Evolutionary conservation across 73 alveolate species (phyloP), one percentile per base, ranked within the genome.

Genomic region (Paramecium bursaria): DNA sequence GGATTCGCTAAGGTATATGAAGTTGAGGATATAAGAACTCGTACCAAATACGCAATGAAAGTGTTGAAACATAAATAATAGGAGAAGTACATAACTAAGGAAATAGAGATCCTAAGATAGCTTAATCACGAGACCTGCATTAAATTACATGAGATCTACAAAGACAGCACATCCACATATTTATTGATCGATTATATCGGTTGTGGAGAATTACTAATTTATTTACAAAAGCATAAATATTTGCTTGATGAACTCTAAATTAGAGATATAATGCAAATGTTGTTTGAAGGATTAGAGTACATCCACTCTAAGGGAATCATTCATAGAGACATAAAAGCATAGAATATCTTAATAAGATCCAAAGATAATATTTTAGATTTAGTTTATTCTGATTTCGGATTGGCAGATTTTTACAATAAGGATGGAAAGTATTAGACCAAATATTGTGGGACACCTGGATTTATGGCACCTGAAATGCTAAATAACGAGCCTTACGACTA

Each of bases 291-390:
- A 4, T 27, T 53, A 53, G 74, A 53, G 48, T 79, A 79, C 46
- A 33, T 79, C 25, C 85, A 55, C 25, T 19, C 57, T 42, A 22
- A 54, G 29, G 85, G 74, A 19, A 73, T 79, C 5, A 48, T 79
- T 4, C 89, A 79, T 46, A 79, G 89, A 79, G 89, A 79, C 26
- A 79, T 79, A 17, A 77, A 79, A 39, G 85, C 76, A 79, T 73
- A 79, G n/a, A 54, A 79, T 44, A 11, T 79, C 1, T 42, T 79
- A 35, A 19, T 79, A 10, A 73, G 61, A 42, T 33, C 6, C 21
- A 9, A 79, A 53, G 82, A 92, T 33, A 61, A 61, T 17, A 42
- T 35, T 1, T 35, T 21, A 19, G 82, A 67, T 15, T 3, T 67
- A 3, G 82, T 42, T 0, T 39, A 39, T 35, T 31, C 48, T 35